phyloP scores from a whole-genome alignment of 441 rosid species.

The Adansonia grandidieri region DNA sequence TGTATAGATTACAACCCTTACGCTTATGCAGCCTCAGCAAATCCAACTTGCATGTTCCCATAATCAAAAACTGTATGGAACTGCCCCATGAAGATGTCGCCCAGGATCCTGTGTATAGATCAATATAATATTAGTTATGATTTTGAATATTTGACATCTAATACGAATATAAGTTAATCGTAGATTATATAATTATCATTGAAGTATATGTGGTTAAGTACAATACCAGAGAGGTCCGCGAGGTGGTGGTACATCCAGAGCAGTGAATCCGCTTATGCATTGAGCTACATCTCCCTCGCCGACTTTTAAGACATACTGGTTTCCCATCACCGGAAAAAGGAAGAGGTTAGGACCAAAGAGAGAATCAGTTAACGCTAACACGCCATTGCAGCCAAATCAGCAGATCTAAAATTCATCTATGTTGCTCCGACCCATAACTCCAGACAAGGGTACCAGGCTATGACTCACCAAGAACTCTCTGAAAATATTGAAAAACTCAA shows the following conservation, averaged over 20 bases:
- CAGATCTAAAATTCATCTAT: neutral
- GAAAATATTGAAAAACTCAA: too few relatives aligned
- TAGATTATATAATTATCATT: neutral
- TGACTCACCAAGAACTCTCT: too few relatives aligned
- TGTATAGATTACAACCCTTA: neutral
- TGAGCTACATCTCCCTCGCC: conserved; percentile 73
- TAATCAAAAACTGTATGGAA: conserved; percentile 87
- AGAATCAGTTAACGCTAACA: neutral
- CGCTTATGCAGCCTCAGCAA: conserved; percentile 70
- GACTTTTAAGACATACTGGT: conserved; percentile 74
- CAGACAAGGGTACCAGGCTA: too few relatives aligned
- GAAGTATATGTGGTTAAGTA: neutral
- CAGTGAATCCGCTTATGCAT: conserved; percentile 83
- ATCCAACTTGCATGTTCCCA: conserved; percentile 74
- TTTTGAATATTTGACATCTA: neutral
- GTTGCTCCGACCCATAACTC: too few relatives aligned
- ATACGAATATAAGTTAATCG: neutral
- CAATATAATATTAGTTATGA: neutral
- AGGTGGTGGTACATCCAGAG: conserved; percentile 79
- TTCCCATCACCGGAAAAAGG: conserved; percentile 21
- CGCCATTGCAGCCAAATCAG: neutral
- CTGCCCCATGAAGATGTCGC: conserved; percentile 78
- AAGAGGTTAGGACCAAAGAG: neutral
- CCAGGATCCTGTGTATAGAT: conserved; percentile 62
- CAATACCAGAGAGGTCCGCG: conserved; percentile 85